Base-by-base conservation (phyloP, 1,284 basidiomycete genomes). In the Volvariella volvacea region DNA sequence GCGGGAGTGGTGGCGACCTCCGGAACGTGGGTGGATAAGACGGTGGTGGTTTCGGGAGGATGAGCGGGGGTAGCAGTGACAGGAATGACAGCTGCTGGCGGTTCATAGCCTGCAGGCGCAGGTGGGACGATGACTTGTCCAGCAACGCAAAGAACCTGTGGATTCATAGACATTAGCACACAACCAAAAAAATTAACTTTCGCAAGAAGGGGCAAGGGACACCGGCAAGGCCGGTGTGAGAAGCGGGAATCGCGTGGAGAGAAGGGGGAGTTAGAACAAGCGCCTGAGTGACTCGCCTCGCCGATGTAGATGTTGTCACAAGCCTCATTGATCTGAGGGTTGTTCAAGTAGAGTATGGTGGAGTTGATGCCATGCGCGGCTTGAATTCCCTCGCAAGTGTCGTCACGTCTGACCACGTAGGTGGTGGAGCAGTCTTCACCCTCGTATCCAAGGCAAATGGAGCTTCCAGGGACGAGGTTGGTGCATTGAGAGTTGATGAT, bases 271-370 rank as follows among this genome's bases (percentile, higher is more conserved):
- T 31, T n/a, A n/a, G 30, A 31, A 9, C 9, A n/a, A 31, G 30
- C 30, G 30, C n/a, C 9, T 9, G 30, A 9, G 30, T 31, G 22
- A 25, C 19, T 62, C 73, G 83, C 83, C 74, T 83, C 78, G 60
- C 75, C 80, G 45, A 80, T 56, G 57, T 84, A 84, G 52, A 86
- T 62, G 65, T 86, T 86, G 51, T 52, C 52, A 58, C 84, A 86
- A 0, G 60, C 65, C 0, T 49, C 10, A 54, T 78, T 55, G 53
- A 87, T 64, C 58, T 84, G 77, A n/a, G 82, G 83, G 73, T 86
- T 86, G 72, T 85, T 84, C 48, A 48, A 9, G 53, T 56, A 62
- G 42, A 86, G 63, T 2, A 76, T 62, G 30, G 77, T 78, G 3
- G 50, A 41, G 65, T 82, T 78, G 56, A 82, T 50, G 33, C 62